Conservation (phyloP, 2,329 filamentous ascomycete species). For the Pestalotiopsis sp. region DNA sequence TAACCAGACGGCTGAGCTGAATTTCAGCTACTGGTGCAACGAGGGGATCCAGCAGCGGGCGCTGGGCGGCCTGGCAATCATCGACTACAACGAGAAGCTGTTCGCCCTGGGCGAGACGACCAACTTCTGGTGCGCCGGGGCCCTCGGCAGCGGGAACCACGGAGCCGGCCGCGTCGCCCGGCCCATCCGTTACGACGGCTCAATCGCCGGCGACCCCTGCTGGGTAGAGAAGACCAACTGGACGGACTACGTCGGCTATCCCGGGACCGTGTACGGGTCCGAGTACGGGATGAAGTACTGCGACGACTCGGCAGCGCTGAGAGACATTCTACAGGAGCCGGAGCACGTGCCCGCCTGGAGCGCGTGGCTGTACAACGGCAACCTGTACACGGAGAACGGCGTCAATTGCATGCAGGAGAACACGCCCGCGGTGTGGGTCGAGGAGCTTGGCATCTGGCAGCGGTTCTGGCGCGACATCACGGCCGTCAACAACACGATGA, state of each 20-base stretch:
- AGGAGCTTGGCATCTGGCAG: constrained; percentile 25
- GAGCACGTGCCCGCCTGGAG: constrained; percentile 20
- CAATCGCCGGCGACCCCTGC: constrained; percentile 19
- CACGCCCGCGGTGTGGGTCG: constrained; percentile 23
- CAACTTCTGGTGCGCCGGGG: constrained; percentile 15
- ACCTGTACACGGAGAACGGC: constrained; percentile 18
- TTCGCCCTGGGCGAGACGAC: constrained; percentile 21
- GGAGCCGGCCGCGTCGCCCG: constrained; percentile 19
- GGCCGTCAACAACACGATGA: constrained; percentile 18
- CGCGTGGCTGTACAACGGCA: constrained; percentile 21
- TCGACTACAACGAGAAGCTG: constrained; percentile 14
- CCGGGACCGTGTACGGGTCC: constrained; percentile 21
- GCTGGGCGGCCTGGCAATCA: constrained; percentile 12
- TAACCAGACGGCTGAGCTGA: constrained; percentile 22
- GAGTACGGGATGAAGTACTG: constrained; percentile 22
- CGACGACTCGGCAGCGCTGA: constrained; percentile 10
- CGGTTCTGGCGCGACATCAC: constrained; percentile 26
- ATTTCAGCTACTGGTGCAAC: constrained; percentile 26
- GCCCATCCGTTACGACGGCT: constrained; percentile 16
- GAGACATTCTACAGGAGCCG: constrained; percentile 7
- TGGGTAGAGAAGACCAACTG: constrained; percentile 22
- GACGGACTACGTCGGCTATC: constrained; percentile 16
- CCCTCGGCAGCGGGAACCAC: constrained; percentile 2
- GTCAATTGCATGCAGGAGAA: constrained; percentile 24
- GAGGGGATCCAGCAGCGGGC: constrained; percentile 21